Conservation (phyloP, 192 early-diverging fungal genomes). For the Linnemannia elongata region DNA sequence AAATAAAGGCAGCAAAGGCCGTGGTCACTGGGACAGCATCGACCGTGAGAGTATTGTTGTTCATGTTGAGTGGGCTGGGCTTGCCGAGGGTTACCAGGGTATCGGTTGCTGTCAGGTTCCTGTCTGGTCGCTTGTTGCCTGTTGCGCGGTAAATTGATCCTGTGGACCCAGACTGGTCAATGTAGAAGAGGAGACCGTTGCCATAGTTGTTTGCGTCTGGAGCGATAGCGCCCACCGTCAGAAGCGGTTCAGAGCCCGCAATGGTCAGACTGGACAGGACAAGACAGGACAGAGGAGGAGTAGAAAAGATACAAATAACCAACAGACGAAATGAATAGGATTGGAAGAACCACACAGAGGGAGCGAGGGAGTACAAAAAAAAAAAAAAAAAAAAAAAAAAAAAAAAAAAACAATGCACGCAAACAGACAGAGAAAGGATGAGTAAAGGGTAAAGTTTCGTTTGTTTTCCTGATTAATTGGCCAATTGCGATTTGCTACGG, state of each 20-base stretch:
- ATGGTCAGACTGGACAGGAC: slow-evolving; percentile 10
- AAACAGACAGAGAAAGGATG: background rate
- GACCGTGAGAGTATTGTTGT: slow-evolving; percentile 2
- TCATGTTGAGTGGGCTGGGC: slow-evolving; percentile 24
- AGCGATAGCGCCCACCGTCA: slow-evolving; percentile 50
- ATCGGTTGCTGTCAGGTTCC: slow-evolving; percentile 37
- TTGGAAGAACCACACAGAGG: background rate
- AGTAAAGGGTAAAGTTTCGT: background rate
- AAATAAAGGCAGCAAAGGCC: slow-evolving; percentile 37
- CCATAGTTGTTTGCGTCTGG: slow-evolving; percentile 29
- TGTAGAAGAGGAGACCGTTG: slow-evolving; percentile 29
- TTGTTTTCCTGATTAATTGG: background rate
- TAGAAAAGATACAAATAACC: background rate
- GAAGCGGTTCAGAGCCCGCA: slow-evolving; percentile 41
- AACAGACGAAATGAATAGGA: background rate
- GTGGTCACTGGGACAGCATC: slow-evolving; percentile 34
- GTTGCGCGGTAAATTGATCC: slow-evolving; percentile 19
- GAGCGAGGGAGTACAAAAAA: background rate
- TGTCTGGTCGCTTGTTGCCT: slow-evolving; percentile 27
- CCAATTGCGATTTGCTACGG: background rate
- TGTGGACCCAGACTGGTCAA: slow-evolving; percentile 33
- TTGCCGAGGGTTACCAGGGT: slow-evolving; percentile 17
- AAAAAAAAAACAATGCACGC: background rate
- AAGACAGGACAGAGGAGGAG: background rate
- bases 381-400: background rate